Conservation (phyloP, 768 basidiomycete genomes). For the Ramaria rubella region DNA sequence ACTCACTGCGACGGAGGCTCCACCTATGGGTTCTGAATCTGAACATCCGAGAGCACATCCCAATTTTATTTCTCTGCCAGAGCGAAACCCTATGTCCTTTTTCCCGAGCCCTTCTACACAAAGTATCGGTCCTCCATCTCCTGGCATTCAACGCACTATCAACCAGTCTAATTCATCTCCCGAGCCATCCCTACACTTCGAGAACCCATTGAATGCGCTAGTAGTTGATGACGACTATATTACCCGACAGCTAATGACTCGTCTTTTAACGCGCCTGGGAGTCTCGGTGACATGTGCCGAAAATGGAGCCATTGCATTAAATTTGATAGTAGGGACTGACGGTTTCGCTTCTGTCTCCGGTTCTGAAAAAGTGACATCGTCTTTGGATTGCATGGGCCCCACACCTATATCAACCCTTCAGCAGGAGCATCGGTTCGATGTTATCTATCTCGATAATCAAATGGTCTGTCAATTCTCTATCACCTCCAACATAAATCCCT, state of each 20-base stretch:
- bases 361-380: conserved; percentile 18
- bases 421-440: conserved; percentile 27
- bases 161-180: conserved; percentile 1
- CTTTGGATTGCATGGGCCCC: not conserved
- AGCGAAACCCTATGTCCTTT: not conserved
- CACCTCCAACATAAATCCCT: not conserved
- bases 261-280: conserved; percentile 71
- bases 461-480: conserved; percentile 51
- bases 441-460: conserved; percentile 64
- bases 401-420: not conserved
- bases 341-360: not conserved
- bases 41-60: not conserved
- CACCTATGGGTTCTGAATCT: not conserved
- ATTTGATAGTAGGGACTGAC: conserved; percentile 51
- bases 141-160: not conserved
- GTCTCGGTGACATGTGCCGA: conserved; percentile 76
- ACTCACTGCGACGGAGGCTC: not conserved
- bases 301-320: conserved; percentile 73
- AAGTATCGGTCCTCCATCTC: not conserved
- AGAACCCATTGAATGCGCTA: conserved; percentile 54
- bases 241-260: conserved; percentile 74
- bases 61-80: not conserved
- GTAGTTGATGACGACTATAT: conserved; percentile 82
- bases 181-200: conserved; percentile 23
- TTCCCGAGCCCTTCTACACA: not conserved